phyloP scores from a whole-genome alignment of 1,139 yeast genomes.

The Debaryomycetaceae sp. region DNA sequence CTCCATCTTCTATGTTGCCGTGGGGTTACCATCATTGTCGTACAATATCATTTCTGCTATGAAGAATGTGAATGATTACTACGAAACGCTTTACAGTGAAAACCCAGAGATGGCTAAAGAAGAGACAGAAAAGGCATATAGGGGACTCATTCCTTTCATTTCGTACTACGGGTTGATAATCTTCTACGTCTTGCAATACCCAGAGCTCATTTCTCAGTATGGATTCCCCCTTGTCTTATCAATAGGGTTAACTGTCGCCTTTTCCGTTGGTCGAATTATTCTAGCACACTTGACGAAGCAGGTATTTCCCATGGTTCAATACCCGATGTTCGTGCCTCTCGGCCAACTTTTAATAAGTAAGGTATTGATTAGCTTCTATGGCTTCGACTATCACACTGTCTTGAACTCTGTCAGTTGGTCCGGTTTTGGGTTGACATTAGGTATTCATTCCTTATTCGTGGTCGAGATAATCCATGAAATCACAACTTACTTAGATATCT shows the following conservation, averaged over 20 bases:
- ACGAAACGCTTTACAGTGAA: constrained; percentile 24
- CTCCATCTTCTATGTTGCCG: constrained; percentile 41
- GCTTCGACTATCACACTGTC: constrained; percentile 35
- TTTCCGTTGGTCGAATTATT: constrained; percentile 85
- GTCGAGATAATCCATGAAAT: constrained; percentile 81
- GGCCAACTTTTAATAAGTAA: constrained; percentile 47
- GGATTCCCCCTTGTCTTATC: constrained; percentile 62
- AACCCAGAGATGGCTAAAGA: constrained; percentile 17
- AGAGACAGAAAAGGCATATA: constrained; percentile 44
- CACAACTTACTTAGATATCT: constrained; percentile 78
- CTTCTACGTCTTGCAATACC: constrained; percentile 42
- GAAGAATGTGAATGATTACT: constrained; percentile 59
- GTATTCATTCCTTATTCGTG: constrained; percentile 76
- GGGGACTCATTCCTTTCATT: constrained; percentile 70
- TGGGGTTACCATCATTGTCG: constrained; percentile 55
- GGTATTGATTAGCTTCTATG: constrained; percentile 35
- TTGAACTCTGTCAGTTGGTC: constrained; percentile 57
- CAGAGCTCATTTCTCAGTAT: constrained; percentile 47
- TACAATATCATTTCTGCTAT: constrained; percentile 75
- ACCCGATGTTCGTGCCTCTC: constrained; percentile 67
- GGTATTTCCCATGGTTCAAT: constrained; percentile 66
- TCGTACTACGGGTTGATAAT: constrained; percentile 57
- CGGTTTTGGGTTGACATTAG: constrained; percentile 73
- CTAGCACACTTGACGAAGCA: constrained; percentile 83
- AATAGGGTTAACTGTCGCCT: constrained; percentile 75